A percentile compares a stretch with the other conserved stretches of the same genome.
phyloP scores from a whole-genome alignment of 2,329 filamentous ascomycete species.

The Madurella fahalii region DNA sequence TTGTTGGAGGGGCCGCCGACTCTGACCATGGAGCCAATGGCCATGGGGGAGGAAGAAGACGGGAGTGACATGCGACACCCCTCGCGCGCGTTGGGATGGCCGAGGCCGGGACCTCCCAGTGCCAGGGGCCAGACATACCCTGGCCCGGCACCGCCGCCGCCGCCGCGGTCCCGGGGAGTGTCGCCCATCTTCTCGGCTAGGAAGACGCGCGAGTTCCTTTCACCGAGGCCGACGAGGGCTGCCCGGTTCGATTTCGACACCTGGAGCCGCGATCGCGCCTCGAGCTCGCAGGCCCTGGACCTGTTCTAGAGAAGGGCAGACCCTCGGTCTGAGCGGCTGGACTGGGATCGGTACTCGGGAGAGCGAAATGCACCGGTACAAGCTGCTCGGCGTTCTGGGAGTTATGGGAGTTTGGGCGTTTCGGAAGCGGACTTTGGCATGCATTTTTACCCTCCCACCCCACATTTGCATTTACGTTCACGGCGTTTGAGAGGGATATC shows the following conservation, averaged over 20 bases:
- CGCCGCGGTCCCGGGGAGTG: constrained; percentile 7
- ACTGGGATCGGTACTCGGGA: constrained; percentile 4
- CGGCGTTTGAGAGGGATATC: constrained; percentile 2
- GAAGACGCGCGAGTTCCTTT: constrained; percentile 20
- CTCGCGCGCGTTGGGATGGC: constrained; percentile 1
- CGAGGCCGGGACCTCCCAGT: neutral
- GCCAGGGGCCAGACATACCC: neutral
- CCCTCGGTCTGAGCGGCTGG: neutral
- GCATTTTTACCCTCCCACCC: neutral
- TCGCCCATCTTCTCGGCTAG: constrained; percentile 19
- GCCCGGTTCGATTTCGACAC: constrained; percentile 21
- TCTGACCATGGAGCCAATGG: constrained; percentile 6
- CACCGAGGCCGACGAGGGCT: constrained; percentile 18
- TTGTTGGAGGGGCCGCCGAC: constrained; percentile 6
- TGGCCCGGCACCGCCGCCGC: neutral
- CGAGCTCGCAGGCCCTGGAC: constrained; percentile 1
- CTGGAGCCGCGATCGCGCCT: constrained; percentile 16
- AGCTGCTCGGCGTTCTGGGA: neutral
- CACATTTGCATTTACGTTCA: neutral
- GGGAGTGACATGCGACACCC: neutral
- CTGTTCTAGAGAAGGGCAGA: constrained; percentile 1
- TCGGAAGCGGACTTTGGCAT: neutral
- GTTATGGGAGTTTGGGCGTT: neutral
- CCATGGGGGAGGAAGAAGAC: constrained; percentile 12
- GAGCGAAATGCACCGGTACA: neutral